phyloP scores from a whole-genome alignment of 352 stramenopile species.

The Phytopythium delawarense region DNA sequence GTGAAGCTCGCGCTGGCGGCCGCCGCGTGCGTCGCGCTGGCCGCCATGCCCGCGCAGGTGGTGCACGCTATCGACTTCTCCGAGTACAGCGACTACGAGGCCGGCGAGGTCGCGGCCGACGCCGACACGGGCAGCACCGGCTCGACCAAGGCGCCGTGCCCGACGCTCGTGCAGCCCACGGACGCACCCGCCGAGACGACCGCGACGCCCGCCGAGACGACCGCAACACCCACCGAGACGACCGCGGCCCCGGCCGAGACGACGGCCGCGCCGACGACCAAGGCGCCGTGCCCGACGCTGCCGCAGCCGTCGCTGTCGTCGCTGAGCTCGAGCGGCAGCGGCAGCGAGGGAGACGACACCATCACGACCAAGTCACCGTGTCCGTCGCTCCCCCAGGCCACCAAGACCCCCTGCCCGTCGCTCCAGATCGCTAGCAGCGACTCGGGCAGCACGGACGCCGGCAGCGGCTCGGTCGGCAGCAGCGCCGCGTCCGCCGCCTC shows the following conservation, averaged over 20 bases:
- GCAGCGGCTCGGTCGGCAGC: conserved; percentile 8
- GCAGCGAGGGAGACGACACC: conserved; percentile 1
- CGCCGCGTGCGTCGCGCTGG: conserved; percentile 15
- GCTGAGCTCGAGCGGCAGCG: conserved; percentile 10
- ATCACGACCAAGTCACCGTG: conserved; percentile 10
- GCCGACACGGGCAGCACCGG: conserved; percentile 9
- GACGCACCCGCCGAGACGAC: conserved; percentile 3
- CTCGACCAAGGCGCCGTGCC: conserved; percentile 10
- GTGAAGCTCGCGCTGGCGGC: conserved; percentile 17
- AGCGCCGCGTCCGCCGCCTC: conserved; percentile 4
- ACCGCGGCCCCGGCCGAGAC: background rate
- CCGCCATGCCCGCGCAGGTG: conserved; percentile 2
- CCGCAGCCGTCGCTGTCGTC: conserved; percentile 19
- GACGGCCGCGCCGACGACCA: conserved; percentile 4
- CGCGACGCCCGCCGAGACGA: background rate
- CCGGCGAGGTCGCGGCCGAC: conserved; percentile 18
- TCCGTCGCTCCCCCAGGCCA: conserved; percentile 8
- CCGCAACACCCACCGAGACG: background rate
- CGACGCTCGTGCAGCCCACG: conserved; percentile 10
- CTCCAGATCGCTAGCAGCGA: conserved; percentile 22
- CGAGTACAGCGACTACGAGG: conserved; percentile 12
- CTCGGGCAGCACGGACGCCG: conserved; percentile 18
- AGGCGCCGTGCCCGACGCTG: conserved; percentile 28
- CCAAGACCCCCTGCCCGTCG: conserved; percentile 26
- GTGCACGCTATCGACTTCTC: conserved; percentile 16